Percentiles rank a stretch among this genome's conserved stretches.
Conservation (phyloP, 805 yeast genomes). For the Lipomyces lipofer region DNA sequence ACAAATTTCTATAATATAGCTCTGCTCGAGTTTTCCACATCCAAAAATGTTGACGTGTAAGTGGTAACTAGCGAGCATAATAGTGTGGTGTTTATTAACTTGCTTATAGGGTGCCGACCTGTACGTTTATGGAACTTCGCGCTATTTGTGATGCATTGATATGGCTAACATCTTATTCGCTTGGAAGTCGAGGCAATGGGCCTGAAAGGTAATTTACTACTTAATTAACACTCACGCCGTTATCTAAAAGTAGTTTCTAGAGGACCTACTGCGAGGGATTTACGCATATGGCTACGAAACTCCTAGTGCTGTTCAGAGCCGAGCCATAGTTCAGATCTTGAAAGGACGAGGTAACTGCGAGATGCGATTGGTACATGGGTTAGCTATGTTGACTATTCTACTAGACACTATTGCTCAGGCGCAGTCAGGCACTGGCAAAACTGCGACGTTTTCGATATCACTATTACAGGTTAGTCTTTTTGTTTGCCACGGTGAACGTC, state of each 20-base stretch:
- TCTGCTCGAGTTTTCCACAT: slow-evolving; percentile 56
- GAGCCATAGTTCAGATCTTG: slow-evolving; percentile 78
- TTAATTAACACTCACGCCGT: background rate
- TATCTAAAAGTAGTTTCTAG: slow-evolving; percentile 4
- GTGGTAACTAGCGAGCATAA: no score
- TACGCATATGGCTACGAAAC: slow-evolving; percentile 79
- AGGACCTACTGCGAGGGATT: slow-evolving; percentile 55
- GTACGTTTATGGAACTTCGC: slow-evolving; percentile 10
- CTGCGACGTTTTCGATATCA: slow-evolving; percentile 83
- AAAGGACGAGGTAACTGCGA: slow-evolving; percentile 50
- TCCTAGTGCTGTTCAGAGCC: slow-evolving; percentile 79
- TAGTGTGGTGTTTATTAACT: no score
- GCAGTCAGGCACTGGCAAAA: slow-evolving; percentile 87
- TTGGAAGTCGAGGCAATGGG: slow-evolving; percentile 34
- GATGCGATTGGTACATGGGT: background rate
- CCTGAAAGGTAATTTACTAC: slow-evolving; percentile 34
- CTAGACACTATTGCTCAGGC: slow-evolving; percentile 75
- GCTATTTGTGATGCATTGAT: background rate
- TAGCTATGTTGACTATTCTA: background rate
- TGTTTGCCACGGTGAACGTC: background rate
- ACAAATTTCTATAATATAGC: slow-evolving; percentile 8
- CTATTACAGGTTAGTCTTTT: slow-evolving; percentile 44
- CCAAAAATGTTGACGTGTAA: slow-evolving; percentile 52
- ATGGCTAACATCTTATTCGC: slow-evolving; percentile 1
- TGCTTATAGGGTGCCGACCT: slow-evolving; percentile 29